Evolutionary conservation across 495 filamentous ascomycete genomes (phyloP), one percentile per base, ranked within the genome.

Genomic region (Penicillium arizonense): DNA sequence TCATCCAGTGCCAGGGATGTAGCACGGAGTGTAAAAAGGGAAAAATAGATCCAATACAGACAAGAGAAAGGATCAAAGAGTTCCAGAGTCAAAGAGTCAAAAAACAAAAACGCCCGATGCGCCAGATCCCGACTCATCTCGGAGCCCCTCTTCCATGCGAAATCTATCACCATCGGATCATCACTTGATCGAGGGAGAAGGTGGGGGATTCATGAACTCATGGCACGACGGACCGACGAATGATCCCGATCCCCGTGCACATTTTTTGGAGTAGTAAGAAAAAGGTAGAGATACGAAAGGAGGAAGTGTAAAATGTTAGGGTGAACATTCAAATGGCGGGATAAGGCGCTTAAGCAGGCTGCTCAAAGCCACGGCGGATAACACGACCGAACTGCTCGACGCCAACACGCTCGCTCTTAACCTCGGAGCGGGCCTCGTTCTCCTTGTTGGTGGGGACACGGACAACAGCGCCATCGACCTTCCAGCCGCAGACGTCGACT

Each of bases 361-460:
- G 91, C 78, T 98, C 94, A 76, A 92, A 97, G 16, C 88, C 87
- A 56, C 94, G 77, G 61, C 87, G 82, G 63, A 97, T 84, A 53
- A 97, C 85, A 76, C 84, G 91, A 48, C 96, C 93, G 53, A 99
- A 91, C 77, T 89, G 88, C 42, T 78, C 75, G 18, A 77, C 56
- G 23, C 68, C 75, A 34, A 99, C 95, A 56, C 91, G 90, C 79
- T 99, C 95, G 71, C 93, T 84, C 66, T 96, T 91, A 61, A 97
- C 89, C 37, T 90, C 90, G 62, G 92, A 93, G 80, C 94, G 92
- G 26, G 90, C 95, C 83, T 97, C 92, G 72, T 99, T 99, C 80
- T 99, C 95, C 71, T 94, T 88, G 71, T 97, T 99, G 66, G 87
- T 77, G 42, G 95, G 94, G 32, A 93, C 81, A 70, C 83, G 84